Base-by-base conservation (phyloP, 2,329 filamentous ascomycete genomes). In the Pseudogymnoascus sp. region DNA sequence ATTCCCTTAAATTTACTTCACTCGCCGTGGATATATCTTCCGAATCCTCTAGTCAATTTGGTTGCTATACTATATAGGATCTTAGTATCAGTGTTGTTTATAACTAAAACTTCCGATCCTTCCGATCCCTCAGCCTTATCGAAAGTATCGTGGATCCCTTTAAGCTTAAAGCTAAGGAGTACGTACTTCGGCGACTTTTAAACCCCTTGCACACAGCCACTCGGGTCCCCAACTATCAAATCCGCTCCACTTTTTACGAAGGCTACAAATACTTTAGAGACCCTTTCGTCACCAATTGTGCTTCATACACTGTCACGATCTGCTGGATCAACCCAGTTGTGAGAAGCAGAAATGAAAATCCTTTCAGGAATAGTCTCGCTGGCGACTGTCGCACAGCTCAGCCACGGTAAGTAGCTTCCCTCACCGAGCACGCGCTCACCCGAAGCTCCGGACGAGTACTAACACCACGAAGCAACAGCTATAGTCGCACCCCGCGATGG, bases 121-220 rank as follows among this genome's bases (percentile, higher is more conserved):
- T 34, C 51, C n/a, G 16, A 7, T 11, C 16, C 6, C 16, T 31
- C 51, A 34, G 51, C 51, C 51, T 18, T 57, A 57, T 57, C 51
- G 26, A 57, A 57, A 57, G 29, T 57, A 57, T 57, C 51, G 26
- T 4, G 29, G 51, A 57, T 57, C 51, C 29, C 29, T 57, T 34
- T 57, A 57, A 57, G 51, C 51, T 57, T 34, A 57, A 57, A 57
- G 51, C 51, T 57, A 57, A 12, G 26, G 51, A 18, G 51, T 57
- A 34, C 51, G 51, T 57, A 54, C 11, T 57, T 34, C n/a, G n/a
- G 51, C 12, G 16, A 34, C n/a, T 18, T 34, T 18, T 54, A n/a
- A 31, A 10, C 51, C 51, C 51, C 51, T 34, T 18, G 51, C 51
- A 57, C 51, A 34, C n/a, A n/a, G 51, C 51, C 51, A 57, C 51